Evolutionary conservation across 306 rosid genomes (phyloP), one percentile per base, ranked within the genome.

Genomic region (Neltuma alba): DNA sequence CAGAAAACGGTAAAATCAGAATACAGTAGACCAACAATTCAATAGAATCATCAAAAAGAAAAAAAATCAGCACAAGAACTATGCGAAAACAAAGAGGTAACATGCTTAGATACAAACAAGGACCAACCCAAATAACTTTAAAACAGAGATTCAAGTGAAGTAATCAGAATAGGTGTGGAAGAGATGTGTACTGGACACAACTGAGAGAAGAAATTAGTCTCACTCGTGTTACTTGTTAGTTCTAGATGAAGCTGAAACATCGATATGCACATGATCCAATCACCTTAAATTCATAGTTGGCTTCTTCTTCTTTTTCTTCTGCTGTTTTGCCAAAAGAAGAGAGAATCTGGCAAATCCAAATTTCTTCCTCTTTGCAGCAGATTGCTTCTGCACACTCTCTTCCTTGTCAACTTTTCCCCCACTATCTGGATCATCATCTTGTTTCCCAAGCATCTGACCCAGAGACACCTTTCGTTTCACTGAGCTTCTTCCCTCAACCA

Each of bases 381-480:
- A 82, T 41, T 77, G 90, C 83, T 89, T 91, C 82, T 75, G 86
- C 74, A 61, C 80, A 66, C 44, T 85, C 68, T 90, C 98, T 78
- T 87, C 98, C 81, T 86, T 90, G 81, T 87, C 93, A 54, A 48
- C 79, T 80, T 79, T 87, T 72, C 76, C 79, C 38, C 79, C 82
- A 54, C 79, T 81, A 71, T 70, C 77, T 23, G 37, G 83, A 83
- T 91, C 96, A 31, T 84, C 80, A 21, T 78, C 87, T 77, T 90
- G 94, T 38, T 85, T 93, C 31, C 92, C 83, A 14, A 95, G 96
- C 99, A 95, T 91, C 86, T 95, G 96, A 82, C 96, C 99, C 25
- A 95, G 77, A 0, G 99, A 95, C 55, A 91, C 88, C 86, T 95
- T 95, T 65, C 87, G 84, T 84, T 83, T 91, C 67, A 62, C 88